Conservation (phyloP, 441 rosid genomes). For the Gossypium davidsonii region DNA sequence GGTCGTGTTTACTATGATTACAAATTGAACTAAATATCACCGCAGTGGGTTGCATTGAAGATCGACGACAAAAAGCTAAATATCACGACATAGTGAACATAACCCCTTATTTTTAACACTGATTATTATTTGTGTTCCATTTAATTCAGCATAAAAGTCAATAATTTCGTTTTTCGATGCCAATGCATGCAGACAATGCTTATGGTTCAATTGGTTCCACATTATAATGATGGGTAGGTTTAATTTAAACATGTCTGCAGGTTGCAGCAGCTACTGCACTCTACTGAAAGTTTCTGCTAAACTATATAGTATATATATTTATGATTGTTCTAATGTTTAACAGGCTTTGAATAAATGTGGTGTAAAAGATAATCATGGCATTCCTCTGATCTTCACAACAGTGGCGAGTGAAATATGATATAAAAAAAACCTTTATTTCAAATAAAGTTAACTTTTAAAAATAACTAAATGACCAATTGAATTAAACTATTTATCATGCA, state of each 20-base stretch:
- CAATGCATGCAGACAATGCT: background rate
- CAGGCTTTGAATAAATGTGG: background rate
- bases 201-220: background rate
- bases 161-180: background rate
- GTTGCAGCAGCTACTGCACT: background rate
- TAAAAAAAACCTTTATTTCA: too few relatives aligned
- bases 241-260: background rate
- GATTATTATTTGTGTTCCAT: background rate
- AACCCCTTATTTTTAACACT: background rate
- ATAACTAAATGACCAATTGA: too few relatives aligned
- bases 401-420: background rate
- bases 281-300: background rate
- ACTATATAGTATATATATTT: background rate
- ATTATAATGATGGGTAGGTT: background rate
- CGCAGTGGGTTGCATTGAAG: background rate
- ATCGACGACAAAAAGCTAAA: background rate
- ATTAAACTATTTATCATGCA: too few relatives aligned
- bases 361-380: background rate
- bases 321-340: background rate
- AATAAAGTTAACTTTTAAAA: too few relatives aligned
- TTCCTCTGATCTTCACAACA: background rate
- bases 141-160: background rate
- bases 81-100: background rate
- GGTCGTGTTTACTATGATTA: background rate
- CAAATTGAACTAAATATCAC: background rate